Percentiles rank a stretch among this genome's conserved stretches.
These are phyloP conservation scores for Stygiomarasmius scandens DNA, from an alignment of 1,284 basidiomycete species.

Conservation along the genomic window DNA sequence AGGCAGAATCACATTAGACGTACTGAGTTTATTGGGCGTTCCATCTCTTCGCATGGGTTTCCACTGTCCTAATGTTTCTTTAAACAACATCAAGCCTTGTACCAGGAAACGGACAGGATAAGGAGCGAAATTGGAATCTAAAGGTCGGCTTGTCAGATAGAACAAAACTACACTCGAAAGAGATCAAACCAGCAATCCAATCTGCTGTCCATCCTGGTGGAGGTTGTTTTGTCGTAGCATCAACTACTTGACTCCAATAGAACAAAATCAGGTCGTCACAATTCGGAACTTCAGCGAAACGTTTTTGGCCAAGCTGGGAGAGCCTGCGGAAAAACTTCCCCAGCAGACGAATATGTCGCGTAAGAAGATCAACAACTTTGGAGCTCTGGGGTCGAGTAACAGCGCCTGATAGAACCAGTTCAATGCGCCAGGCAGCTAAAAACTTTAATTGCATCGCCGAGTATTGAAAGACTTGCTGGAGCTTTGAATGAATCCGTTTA, in stretches of 20 bases:
- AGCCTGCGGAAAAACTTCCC: conserved; percentile 79
- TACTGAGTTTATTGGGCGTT: conserved; percentile 60
- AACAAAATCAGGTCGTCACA: conserved; percentile 71
- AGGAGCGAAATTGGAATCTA: conserved; percentile 53
- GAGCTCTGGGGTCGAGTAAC: conserved; percentile 28
- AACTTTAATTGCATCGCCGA: conserved; percentile 57
- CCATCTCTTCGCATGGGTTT: conserved; percentile 63
- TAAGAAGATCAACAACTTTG: conserved; percentile 56
- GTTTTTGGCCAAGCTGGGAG: conserved; percentile 59
- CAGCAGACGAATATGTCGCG: conserved; percentile 66
- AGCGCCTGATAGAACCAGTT: conserved; percentile 5
- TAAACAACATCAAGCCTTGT: conserved; percentile 87
- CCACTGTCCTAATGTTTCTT: conserved; percentile 80
- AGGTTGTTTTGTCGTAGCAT: conserved; percentile 56
- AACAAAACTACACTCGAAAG: neutral
- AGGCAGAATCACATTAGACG: conserved; percentile 18
- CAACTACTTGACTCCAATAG: conserved; percentile 77
- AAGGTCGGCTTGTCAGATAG: neutral
- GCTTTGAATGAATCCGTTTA: conserved; percentile 37
- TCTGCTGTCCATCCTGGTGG: conserved; percentile 27
- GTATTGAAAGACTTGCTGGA: conserved; percentile 60
- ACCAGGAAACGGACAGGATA: conserved; percentile 83
- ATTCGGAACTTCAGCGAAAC: conserved; percentile 65
- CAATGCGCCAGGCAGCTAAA: conserved; percentile 48
- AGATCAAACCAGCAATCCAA: conserved; percentile 55